phyloP scores from a whole-genome alignment of 371 early-diverging fungal species.

The Mortierella sp. region DNA sequence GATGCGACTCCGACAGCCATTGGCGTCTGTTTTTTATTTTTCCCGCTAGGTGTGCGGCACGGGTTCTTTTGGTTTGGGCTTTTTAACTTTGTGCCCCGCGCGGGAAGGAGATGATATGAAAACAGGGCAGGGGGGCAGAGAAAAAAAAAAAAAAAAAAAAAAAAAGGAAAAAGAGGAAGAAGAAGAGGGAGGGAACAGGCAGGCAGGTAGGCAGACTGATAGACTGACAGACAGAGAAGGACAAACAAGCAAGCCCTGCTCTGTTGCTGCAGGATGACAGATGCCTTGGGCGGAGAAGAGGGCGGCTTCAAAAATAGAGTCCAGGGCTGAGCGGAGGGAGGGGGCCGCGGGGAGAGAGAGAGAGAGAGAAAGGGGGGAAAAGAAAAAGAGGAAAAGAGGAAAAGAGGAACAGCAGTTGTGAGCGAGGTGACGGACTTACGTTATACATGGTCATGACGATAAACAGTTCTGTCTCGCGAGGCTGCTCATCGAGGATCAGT shows the following conservation, averaged over 20 bases:
- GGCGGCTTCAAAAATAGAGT: no score
- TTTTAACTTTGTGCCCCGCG: conserved; percentile 10
- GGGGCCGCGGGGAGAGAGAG: background rate
- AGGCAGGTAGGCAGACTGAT: no score
- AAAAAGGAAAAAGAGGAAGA: background rate
- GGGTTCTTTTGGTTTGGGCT: conserved; percentile 18
- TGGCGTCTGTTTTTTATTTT: conserved; percentile 5
- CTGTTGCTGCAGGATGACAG: no score
- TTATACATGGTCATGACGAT: conserved; percentile 86
- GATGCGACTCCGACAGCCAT: background rate
- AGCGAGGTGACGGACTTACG: conserved; percentile 54
- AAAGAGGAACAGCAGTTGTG: background rate
- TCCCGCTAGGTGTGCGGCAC: conserved; percentile 10
- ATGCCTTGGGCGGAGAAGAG: no score
- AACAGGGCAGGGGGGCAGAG: background rate
- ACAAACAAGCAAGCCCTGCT: no score
- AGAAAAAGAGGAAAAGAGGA: conserved; percentile 6
- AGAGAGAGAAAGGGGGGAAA: background rate
- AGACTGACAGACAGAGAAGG: no score
- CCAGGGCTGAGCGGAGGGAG: background rate
- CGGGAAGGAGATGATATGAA: conserved; percentile 14
- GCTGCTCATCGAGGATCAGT: conserved; percentile 47
- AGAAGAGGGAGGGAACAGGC: no score
- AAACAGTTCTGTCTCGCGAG: conserved; percentile 74
- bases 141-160: background rate